phyloP scores from a whole-genome alignment of 106 monocot species.

The Phalaenopsis equestris region DNA sequence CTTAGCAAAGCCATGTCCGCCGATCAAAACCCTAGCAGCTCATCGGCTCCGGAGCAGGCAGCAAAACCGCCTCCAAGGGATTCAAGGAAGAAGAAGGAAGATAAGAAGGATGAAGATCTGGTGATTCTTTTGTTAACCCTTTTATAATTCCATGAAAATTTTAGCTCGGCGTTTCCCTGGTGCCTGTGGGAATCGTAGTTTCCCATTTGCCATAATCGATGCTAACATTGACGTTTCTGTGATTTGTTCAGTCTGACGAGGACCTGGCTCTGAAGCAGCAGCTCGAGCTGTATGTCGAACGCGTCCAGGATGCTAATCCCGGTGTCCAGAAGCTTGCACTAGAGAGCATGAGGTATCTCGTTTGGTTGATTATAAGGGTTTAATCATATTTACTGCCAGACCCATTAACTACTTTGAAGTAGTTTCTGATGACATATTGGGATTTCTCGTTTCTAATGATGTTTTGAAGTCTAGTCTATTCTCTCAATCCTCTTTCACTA shows the following conservation, averaged over 20 bases:
- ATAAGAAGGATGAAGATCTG: conserved; percentile 98
- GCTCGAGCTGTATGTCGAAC: conserved; percentile 82
- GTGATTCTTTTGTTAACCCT: conserved; percentile 18
- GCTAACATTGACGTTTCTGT: not conserved
- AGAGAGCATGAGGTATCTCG: conserved; percentile 89
- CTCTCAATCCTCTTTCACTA: not conserved
- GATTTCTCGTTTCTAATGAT: not conserved
- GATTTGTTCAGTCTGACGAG: conserved; percentile 66
- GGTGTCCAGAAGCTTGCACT: conserved; percentile 92
- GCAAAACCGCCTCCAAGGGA: conserved; percentile 33
- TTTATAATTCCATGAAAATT: not conserved
- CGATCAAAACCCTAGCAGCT: conserved; percentile 45
- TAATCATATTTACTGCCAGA: not conserved
- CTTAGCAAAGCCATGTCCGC: conserved; percentile 44
- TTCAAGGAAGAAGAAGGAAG: conserved; percentile 81
- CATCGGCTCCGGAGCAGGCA: conserved; percentile 20
- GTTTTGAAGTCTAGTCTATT: not conserved
- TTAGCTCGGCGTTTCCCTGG: too few relatives aligned
- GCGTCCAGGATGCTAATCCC: conserved; percentile 79
- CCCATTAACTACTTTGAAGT: not conserved
- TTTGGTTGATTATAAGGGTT: not conserved
- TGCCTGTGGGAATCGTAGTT: not conserved
- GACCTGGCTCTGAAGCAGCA: conserved; percentile 88
- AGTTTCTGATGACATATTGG: not conserved
- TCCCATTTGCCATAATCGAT: not conserved